Evolutionary conservation across 1,284 basidiomycete species (phyloP).

Genomic region (Xanthoconium separans): DNA sequence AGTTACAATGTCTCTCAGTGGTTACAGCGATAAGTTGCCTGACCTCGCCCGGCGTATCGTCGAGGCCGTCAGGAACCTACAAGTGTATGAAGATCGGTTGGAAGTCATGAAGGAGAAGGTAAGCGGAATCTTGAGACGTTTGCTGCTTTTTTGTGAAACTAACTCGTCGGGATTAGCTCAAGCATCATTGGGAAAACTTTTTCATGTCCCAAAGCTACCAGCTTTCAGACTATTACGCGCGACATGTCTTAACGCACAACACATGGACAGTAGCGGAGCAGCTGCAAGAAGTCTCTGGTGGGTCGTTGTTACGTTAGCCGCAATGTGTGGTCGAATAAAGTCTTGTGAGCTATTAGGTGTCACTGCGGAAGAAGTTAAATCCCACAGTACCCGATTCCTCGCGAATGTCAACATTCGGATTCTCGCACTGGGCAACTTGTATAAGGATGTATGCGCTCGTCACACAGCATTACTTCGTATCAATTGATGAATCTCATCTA

Average conservation of each 20-base stretch:
- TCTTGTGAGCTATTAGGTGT: slow-evolving; percentile 5
- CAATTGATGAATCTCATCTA: slow-evolving; percentile 32
- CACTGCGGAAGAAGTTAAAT: slow-evolving; percentile 64
- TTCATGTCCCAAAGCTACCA: slow-evolving; percentile 83
- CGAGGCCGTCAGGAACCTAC: slow-evolving; percentile 67
- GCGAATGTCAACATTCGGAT: slow-evolving; percentile 73
- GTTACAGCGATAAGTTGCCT: slow-evolving; percentile 94
- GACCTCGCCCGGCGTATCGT: slow-evolving; percentile 79
- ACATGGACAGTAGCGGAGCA: slow-evolving; percentile 85
- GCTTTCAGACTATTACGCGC: slow-evolving; percentile 78
- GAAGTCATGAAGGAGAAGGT: slow-evolving; percentile 87
- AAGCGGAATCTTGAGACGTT: slow-evolving; percentile 14
- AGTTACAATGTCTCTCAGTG: slow-evolving; percentile 70
- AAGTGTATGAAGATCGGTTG: slow-evolving; percentile 73
- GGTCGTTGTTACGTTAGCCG: slow-evolving; percentile 30
- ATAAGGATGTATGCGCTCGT: slow-evolving; percentile 60
- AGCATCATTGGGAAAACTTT: slow-evolving; percentile 84
- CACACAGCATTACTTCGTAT: background rate
- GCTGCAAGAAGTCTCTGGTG: slow-evolving; percentile 75
- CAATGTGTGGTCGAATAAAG: background rate
- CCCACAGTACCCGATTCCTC: slow-evolving; percentile 65
- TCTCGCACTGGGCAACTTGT: slow-evolving; percentile 85
- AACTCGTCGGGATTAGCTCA: slow-evolving; percentile 44
- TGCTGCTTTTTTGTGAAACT: slow-evolving; percentile 4
- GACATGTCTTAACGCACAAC: slow-evolving; percentile 68